These are phyloP conservation scores for Pachysolen tannophilus DNA, from an alignment of 805 yeast genomes.

Conservation along the genomic window DNA sequence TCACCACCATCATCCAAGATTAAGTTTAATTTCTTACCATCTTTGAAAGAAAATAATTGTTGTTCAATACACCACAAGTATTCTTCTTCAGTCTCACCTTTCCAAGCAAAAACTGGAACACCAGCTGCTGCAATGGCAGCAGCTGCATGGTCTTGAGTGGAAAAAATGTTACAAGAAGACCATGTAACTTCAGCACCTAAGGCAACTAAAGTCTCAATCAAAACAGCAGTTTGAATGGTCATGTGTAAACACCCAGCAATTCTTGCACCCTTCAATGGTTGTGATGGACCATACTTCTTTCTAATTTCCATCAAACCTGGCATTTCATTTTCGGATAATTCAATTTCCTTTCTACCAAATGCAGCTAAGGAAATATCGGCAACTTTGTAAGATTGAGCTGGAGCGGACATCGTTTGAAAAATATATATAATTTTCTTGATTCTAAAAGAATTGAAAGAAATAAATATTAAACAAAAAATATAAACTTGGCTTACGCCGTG, in stretches of 20 bases:
- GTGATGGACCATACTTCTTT: slow-evolving; percentile 79
- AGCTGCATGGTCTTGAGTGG: slow-evolving; percentile 99
- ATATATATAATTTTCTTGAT: no score
- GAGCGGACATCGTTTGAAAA: slow-evolving; percentile 33
- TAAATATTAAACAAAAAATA: no score
- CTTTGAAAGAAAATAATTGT: slow-evolving; percentile 97
- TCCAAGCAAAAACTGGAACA: slow-evolving; percentile 99
- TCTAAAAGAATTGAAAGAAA: neutral
- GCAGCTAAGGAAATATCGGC: slow-evolving; percentile 98
- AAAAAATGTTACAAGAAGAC: slow-evolving; percentile 98
- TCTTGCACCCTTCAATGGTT: slow-evolving; percentile 97
- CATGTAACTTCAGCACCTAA: slow-evolving; percentile 99
- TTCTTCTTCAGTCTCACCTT: slow-evolving; percentile 99
- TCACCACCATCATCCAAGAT: slow-evolving; percentile 99
- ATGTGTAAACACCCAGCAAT: slow-evolving; percentile 98
- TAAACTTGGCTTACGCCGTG: no score
- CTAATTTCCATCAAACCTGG: slow-evolving; percentile 99
- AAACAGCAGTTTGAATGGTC: slow-evolving; percentile 99
- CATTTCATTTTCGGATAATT: slow-evolving; percentile 98
- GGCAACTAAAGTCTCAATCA: slow-evolving; percentile 94
- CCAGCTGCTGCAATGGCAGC: slow-evolving; percentile 98
- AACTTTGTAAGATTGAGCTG: slow-evolving; percentile 81
- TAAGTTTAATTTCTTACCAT: slow-evolving; percentile 88
- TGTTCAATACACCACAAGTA: slow-evolving; percentile 99
- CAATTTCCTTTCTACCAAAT: slow-evolving; percentile 99